A percentile compares a stretch with the other conserved stretches of the same genome.
These are phyloP conservation scores for Astragalus glycyphyllos DNA, from an alignment of 306 rosid species.

Conservation along the genomic window DNA sequence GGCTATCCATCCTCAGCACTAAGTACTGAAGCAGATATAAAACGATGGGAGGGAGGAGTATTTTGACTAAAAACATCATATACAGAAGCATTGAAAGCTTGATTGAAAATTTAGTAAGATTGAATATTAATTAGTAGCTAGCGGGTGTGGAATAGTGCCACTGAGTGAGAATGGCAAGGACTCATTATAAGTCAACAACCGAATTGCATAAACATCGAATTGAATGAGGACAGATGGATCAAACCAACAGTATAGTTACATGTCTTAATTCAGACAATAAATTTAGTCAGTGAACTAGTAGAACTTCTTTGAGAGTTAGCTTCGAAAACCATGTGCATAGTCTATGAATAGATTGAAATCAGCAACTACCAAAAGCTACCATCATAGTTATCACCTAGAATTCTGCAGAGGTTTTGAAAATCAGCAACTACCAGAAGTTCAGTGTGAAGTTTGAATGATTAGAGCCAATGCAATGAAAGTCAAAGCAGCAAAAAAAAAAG, in stretches of 20 bases:
- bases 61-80: conserved; percentile 21
- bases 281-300: conserved; percentile 19
- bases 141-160: conserved; percentile 23
- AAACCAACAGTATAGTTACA: conserved; percentile 37
- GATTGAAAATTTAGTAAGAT: conserved; percentile 19
- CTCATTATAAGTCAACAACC: conserved; percentile 40
- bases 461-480: conserved; percentile 29
- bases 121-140: conserved; percentile 32
- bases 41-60: conserved; percentile 21
- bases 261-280: conserved; percentile 39
- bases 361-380: conserved; percentile 34
- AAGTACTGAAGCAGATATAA: conserved; percentile 35
- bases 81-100: conserved; percentile 34
- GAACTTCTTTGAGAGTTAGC: conserved; percentile 16
- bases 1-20: conserved; percentile 36
- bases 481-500: conserved; percentile 34
- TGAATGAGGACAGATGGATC: conserved; percentile 38
- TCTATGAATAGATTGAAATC: conserved; percentile 21
- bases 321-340: conserved; percentile 15
- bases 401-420: conserved; percentile 29
- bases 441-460: conserved; percentile 13
- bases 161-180: conserved; percentile 26
- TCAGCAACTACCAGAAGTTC: neutral
- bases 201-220: conserved; percentile 31
- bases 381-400: conserved; percentile 29